Evolutionary conservation across 768 basidiomycete species (phyloP), one percentile per base, ranked within the genome.

Genomic region (Mycena crocata): DNA sequence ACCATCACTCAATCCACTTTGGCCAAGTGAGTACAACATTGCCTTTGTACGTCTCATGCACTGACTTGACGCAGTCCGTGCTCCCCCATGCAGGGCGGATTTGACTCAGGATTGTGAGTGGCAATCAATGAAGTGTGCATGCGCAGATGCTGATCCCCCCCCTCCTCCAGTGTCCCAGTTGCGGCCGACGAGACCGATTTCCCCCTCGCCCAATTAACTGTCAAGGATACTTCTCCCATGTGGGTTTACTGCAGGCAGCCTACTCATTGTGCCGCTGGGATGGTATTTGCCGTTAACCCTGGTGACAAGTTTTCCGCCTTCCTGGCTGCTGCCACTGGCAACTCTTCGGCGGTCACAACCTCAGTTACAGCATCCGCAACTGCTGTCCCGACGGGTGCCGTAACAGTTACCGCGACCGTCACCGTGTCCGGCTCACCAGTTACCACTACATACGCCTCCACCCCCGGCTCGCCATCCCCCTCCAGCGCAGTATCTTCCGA

Each of bases 261-360:
- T 19, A 77, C 77, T 55, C 89, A 90, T 74, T 90, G 89, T 62
- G 72, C 79, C 35, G 71, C 75, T 52, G 88, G 89, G 19, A 91
- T 90, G 90, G 89, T 90, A 32, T 89, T 90, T 73, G 86, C 88
- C 28, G 78, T 90, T 70, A 91, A 91, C 73, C 85, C 89, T 4
- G 87, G 84, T 19, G 75, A 80, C 76, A 79, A 86, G 26, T 84
- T 90, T 64, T 74, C 79, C 6, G 83, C 84, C 5, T 90, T 90
- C 83, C 80, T 86, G 72, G 80, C 84, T 23, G 83, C 83, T 23
- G 89, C 88, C 14, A 82, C 79, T 50, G 85, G 77, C 24, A 37
- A 37, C 26, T 5, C 51, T 21, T 64, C 72, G 32, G 24, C 69
- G 21, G 48, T 66, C 7, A 21, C 69, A 3, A 58, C 77, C 2